phyloP scores from a whole-genome alignment of 176 grass and related monocot species.

The Echinochloa phyllopogon region DNA sequence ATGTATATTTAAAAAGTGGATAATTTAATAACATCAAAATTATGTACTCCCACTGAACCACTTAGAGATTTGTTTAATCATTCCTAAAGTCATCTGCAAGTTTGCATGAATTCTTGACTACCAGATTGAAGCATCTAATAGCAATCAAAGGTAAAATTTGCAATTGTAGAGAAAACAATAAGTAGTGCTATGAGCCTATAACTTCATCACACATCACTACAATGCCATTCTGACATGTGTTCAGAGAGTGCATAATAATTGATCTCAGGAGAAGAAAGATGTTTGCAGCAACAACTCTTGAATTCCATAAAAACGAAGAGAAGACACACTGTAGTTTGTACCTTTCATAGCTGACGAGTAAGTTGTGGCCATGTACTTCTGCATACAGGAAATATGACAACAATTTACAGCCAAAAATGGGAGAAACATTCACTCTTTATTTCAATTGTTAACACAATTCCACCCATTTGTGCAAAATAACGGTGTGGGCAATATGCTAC shows the following conservation, averaged over 20 bases:
- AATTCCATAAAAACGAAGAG: not conserved
- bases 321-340: conserved; percentile 16
- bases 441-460: not conserved
- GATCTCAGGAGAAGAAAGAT: conserved; percentile 13
- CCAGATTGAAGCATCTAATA: not conserved
- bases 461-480: not conserved
- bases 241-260: not conserved
- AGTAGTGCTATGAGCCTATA: not conserved
- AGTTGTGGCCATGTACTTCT: conserved; percentile 53
- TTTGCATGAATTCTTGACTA: not conserved
- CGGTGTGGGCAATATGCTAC: not conserved
- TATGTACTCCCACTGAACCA: not conserved
- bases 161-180: not conserved
- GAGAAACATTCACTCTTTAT: not conserved
- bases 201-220: not conserved
- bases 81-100: not conserved
- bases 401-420: conserved; percentile 4
- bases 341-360: conserved; percentile 55
- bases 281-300: not conserved
- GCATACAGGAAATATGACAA: conserved; percentile 27
- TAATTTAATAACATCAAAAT: conserved; percentile 23
- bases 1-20: conserved; percentile 17
- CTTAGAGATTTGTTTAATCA: conserved; percentile 21
- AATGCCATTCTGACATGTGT: conserved; percentile 2
- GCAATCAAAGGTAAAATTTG: not conserved